Evolutionary conservation across 768 basidiomycete species (phyloP), one percentile per base, ranked within the genome.

Genomic region (Astraeus odoratus): DNA sequence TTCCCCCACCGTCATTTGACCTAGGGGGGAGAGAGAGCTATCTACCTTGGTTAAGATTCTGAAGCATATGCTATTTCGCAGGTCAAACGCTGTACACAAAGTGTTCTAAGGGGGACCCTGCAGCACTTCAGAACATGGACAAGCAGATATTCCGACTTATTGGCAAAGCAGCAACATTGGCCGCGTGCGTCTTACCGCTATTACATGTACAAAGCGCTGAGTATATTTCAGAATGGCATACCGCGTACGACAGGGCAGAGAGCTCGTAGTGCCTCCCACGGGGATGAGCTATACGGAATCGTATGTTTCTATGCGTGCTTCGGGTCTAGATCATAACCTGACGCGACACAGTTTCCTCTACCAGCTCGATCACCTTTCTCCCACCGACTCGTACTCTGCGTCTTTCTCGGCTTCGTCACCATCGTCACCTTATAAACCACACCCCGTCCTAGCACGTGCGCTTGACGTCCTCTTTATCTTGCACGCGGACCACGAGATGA

Each of bases 401-500:
- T 81, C 43, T 30, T 33, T 19, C 2, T 39, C 57, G 2, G 41
- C 49, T 4, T 41, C 44, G 75, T 81, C 49, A 16, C 19, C 74
- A 83, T 61, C 69, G 79, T 55, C 68, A 81, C 51, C 20, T 8
- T 93, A 90, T 65, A 70, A 60, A 15, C 92, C 92, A 0, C 86
- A 88, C 53, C 89, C 92, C 1, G 76, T 92, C 16, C 76, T 95
- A 7, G 86, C 81, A 58, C 90, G 86, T 55, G 92, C 92, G 4
- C 72, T 95, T 44, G 92, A 95, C 57, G 78, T 85, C 15, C 69
- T 95, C 19, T 95, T 94, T 72, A 71, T 94, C 44, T 70, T 93
- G 20, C 89, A 91, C 56, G 89, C 90, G 0, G 90, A 93, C 60
- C 92, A 95, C 58, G 93, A 94, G 58, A 68, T 94, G 55, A 94